A percentile compares a stretch with the other conserved stretches of the same genome.
These are phyloP conservation scores for Rhytidhysteron rufulum DNA, from an alignment of 2,329 filamentous ascomycete species.

Conservation along the genomic window DNA sequence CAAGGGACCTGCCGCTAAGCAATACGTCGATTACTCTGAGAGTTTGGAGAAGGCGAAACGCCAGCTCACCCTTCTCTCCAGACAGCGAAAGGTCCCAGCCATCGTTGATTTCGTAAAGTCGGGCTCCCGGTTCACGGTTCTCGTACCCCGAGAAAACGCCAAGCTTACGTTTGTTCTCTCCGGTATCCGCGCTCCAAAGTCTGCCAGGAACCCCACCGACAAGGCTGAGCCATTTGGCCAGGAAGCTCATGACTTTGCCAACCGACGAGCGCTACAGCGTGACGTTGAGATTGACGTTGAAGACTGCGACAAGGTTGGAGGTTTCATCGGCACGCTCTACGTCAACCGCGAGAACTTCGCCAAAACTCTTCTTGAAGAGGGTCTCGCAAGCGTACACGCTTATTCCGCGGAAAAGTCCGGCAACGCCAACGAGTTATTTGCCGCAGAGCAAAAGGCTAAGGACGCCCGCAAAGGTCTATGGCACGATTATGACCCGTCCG, in stretches of 20 bases:
- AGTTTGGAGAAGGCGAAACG: conserved; percentile 93
- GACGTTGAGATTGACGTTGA: conserved; percentile 96
- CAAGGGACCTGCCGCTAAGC: conserved; percentile 78
- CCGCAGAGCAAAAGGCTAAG: conserved; percentile 85
- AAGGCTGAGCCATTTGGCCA: conserved; percentile 90
- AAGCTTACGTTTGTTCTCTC: conserved; percentile 94
- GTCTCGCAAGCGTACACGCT: conserved; percentile 83
- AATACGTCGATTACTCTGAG: conserved; percentile 87
- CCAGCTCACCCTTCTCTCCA: conserved; percentile 78
- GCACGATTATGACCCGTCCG: conserved; percentile 89
- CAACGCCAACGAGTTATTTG: conserved; percentile 80
- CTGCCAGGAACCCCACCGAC: conserved; percentile 75
- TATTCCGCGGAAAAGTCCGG: conserved; percentile 96
- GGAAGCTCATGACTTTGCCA: conserved; percentile 89
- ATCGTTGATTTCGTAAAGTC: conserved; percentile 97
- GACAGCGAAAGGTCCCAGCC: conserved; percentile 88
- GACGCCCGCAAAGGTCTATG: conserved; percentile 83
- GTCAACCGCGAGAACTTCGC: conserved; percentile 95
- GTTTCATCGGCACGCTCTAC: conserved; percentile 93
- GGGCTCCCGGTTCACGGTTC: conserved; percentile 87
- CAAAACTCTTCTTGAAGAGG: conserved; percentile 89
- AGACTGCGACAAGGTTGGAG: conserved; percentile 92
- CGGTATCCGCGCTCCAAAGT: conserved; percentile 85
- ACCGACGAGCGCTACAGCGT: conserved; percentile 82
- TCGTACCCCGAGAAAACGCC: conserved; percentile 87